Conservation (phyloP, 2,329 filamentous ascomycete species). For the Metarhizium brunneum region DNA sequence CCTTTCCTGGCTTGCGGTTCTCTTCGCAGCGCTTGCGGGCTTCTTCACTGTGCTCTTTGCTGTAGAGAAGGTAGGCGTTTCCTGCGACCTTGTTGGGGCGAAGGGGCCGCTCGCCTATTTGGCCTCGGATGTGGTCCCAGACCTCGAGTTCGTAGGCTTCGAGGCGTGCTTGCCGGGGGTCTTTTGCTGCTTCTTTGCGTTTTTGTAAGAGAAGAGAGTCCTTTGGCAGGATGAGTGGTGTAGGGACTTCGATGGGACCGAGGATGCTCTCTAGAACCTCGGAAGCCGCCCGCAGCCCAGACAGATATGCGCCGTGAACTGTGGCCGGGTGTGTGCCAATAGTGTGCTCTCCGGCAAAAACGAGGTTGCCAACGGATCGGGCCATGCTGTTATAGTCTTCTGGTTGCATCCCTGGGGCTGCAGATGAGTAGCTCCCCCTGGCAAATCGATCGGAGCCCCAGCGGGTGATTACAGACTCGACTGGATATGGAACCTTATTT, state of each 20-base stretch:
- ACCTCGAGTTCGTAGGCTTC: constrained; percentile 49
- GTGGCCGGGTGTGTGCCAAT: constrained; percentile 94
- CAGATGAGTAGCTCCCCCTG: constrained; percentile 91
- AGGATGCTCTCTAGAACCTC: constrained; percentile 75
- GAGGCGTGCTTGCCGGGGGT: constrained; percentile 41
- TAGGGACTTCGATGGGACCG: constrained; percentile 69
- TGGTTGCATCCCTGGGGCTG: constrained; percentile 69
- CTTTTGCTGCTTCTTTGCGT: constrained; percentile 41
- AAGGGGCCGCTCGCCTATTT: constrained; percentile 65
- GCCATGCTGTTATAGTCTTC: constrained; percentile 95
- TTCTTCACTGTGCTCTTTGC: constrained; percentile 64
- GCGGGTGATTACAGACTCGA: constrained; percentile 81
- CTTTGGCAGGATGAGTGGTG: constrained; percentile 63
- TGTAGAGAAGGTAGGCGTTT: constrained; percentile 86
- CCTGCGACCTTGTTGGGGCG: constrained; percentile 65
- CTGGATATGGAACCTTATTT: constrained; percentile 60
- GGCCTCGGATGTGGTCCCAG: constrained; percentile 39
- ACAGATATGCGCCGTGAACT: constrained; percentile 92
- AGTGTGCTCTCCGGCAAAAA: constrained; percentile 95
- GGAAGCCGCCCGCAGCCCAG: constrained; percentile 79
- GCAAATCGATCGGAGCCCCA: constrained; percentile 90
- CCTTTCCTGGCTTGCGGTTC: constrained; percentile 51
- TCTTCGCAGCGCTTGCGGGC: constrained; percentile 53
- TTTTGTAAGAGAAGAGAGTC: constrained; percentile 42
- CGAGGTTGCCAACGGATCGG: constrained; percentile 70